Base-by-base conservation (phyloP, 169 alveolate species). In the Plasmodium cynomolgi region DNA sequence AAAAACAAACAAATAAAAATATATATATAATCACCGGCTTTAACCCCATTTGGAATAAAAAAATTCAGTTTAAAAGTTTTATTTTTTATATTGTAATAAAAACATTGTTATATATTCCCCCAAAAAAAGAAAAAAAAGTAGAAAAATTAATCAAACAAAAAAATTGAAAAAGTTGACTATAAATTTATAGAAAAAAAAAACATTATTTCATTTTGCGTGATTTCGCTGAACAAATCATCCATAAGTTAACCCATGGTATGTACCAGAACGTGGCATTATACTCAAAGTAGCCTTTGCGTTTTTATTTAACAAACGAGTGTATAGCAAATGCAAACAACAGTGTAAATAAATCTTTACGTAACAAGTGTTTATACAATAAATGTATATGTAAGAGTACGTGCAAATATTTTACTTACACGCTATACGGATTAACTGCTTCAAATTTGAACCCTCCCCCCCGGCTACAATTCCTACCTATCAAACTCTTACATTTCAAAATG, bases 401-500 rank as follows among this genome's bases (percentile, higher is more conserved):
- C 47, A 84, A 34, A 72, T 84, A 71, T 31, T 71, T 31, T 71
- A 23, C 79, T 26, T 71, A 84, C 23, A 80, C 84, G 84, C 31
- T 23, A n/a, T 29, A 29, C 31, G 17, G 29, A 68, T 68, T 26
- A 68, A 68, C 7, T 68, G 31, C 41, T 68, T 68, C 37, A 68
- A 68, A 68, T 23, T 68, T 26, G 41, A 68, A 9, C n/a, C 37
- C 17, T 6, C 77, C 34, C 17, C 77, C 39, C 20, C 54, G 56
- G 17, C 75, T 62, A 23, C 13, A 84, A 41, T 72, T 39, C 62
- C 68, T 17, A 1, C 68, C 17, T 3, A 50, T 26, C 39, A 39
- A 71, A 73, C 37, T 82, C 37, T 47, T 81, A 82, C 84, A 81
- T 71, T 54, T 91, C 91, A 91, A 91, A 93, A 99, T 99, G 99